Base-by-base conservation (phyloP, 495 filamentous ascomycete genomes). In the Penicillium simplicissimum region DNA sequence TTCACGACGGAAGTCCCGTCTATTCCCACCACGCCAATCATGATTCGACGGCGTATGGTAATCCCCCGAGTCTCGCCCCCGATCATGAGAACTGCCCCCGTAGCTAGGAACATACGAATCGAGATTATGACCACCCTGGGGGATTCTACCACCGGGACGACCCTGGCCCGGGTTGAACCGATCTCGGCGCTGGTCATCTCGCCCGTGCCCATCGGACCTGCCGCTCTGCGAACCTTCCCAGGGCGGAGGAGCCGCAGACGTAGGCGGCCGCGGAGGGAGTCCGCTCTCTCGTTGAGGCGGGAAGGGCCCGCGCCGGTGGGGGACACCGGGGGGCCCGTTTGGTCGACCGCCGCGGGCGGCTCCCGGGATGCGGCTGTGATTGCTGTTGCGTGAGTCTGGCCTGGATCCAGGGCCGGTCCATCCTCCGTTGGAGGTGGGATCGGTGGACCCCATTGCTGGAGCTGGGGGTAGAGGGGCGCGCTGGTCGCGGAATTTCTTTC, bases 391-490 rank as follows among this genome's bases (percentile, higher is more conserved):
- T 31, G 66, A 68, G 43, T 77, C 74, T 1, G 67, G 52, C 31
- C 73, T 69, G 48, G 71, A 63, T 23, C 71, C 71, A 19, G 75
- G 70, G 17, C 70, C 74, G 28, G 71, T 52, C 80, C 81, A 87
- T 45, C 87, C 87, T 54, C 85, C 84, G 65, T 86, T 85, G 34
- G 85, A 84, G 17, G 89, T 88, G 64, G 87, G 86, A 15, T 95
- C 94, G 19, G 96, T 90, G 11, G 89, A 91, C 14, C 90, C 92
- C 21, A 92, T 92, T 63, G 92, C 90, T 13, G 95, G 96, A 19
- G 92, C 93, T 17, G 95, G 95, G 25, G 95, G 94, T 49, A 92
- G 80, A 15, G 85, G 86, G 13, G 86, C 87, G 68, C 89, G 88
- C 62, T 93, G 85, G 61, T 88, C 86, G 61, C 94, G 88, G 68